Conservation (phyloP, 1,284 basidiomycete genomes). For the Caloboletus inedulis region DNA sequence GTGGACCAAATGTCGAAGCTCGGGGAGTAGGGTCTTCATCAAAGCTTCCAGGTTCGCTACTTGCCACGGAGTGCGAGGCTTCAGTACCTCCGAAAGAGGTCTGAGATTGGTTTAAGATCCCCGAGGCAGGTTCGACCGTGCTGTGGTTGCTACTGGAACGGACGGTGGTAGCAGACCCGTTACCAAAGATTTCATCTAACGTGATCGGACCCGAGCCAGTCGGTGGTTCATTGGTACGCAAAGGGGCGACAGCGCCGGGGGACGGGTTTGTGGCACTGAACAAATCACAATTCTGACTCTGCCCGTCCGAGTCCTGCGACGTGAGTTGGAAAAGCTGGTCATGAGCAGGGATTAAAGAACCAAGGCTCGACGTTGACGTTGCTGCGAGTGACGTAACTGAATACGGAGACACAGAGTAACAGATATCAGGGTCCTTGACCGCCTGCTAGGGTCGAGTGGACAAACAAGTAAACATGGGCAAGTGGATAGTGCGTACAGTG, state of each 20-base stretch:
- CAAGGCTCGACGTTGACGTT: constrained; percentile 30
- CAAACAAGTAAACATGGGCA: constrained; percentile 1
- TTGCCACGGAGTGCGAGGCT: constrained; percentile 6
- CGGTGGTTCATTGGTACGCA: not conserved
- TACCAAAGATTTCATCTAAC: constrained; percentile 9
- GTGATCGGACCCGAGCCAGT: not conserved
- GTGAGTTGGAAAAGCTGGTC: constrained; percentile 26
- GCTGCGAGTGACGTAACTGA: constrained; percentile 18
- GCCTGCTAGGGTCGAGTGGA: constrained; percentile 10
- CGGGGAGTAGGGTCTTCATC: constrained; percentile 30
- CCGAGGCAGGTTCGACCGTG: constrained; percentile 2
- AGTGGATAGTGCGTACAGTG: constrained; percentile 6
- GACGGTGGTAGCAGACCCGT: constrained; percentile 4
- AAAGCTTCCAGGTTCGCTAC: constrained; percentile 1
- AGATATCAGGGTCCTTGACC: constrained; percentile 3
- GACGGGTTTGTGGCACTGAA: constrained; percentile 9
- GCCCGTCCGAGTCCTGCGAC: constrained; percentile 10
- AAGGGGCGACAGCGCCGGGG: not conserved
- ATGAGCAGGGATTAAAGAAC: constrained; percentile 28
- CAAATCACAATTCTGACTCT: not conserved
- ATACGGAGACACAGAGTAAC: constrained; percentile 4
- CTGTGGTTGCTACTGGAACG: constrained; percentile 1
- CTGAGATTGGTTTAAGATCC: not conserved
- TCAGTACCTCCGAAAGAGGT: constrained; percentile 6
- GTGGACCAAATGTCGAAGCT: constrained; percentile 19